phyloP scores from a whole-genome alignment of 202 grass and related monocot species.

The Hordeum pubiflorum region DNA sequence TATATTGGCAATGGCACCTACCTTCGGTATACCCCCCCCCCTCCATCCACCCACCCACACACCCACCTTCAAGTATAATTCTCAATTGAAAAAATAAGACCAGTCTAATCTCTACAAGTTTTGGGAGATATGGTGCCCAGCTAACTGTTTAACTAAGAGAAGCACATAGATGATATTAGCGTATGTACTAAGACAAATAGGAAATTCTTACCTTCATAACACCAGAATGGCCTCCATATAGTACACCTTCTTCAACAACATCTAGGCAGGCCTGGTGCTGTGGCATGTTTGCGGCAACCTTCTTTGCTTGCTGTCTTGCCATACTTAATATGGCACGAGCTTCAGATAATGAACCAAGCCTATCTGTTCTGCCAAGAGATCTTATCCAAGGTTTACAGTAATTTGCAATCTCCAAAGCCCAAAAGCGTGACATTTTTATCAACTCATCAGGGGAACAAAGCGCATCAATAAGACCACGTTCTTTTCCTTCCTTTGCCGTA shows the following conservation, averaged over 20 bases:
- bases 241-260: slow-evolving; percentile 74
- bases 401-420: slow-evolving; percentile 85
- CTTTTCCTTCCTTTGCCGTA: slow-evolving; percentile 73
- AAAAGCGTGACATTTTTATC: slow-evolving; percentile 64
- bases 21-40: too few relatives aligned
- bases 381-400: slow-evolving; percentile 75
- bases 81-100: too few relatives aligned
- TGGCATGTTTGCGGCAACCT: slow-evolving; percentile 68
- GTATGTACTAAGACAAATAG: neutral
- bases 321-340: slow-evolving; percentile 58
- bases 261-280: slow-evolving; percentile 84
- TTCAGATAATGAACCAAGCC: slow-evolving; percentile 77
- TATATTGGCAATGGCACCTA: neutral
- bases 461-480: slow-evolving; percentile 75
- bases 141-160: neutral
- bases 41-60: too few relatives aligned
- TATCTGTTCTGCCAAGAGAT: slow-evolving; percentile 81
- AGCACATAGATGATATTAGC: neutral
- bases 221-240: slow-evolving; percentile 83
- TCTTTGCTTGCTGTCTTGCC: slow-evolving; percentile 66
- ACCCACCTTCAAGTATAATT: too few relatives aligned
- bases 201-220: slow-evolving; percentile 64
- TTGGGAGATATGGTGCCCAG: neutral
- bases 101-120: neutral
- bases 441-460: slow-evolving; percentile 73